These are phyloP conservation scores for Bidens hawaiensis DNA, from an alignment of 140 eudicot genomes.

Conservation along the genomic window DNA sequence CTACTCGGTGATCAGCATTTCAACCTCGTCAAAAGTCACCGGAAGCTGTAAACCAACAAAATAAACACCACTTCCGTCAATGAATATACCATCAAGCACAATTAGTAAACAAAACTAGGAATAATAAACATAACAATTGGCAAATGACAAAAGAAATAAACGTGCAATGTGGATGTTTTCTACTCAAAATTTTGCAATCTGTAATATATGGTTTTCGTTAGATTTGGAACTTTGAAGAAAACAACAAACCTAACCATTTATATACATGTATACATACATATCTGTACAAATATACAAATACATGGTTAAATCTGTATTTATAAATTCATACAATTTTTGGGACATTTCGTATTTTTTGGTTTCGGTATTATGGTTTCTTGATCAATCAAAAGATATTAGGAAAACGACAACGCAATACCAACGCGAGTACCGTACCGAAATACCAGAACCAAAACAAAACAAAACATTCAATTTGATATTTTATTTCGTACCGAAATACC, in stretches of 20 bases:
- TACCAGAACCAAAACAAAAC: too few species aligned
- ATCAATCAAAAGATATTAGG: too few species aligned
- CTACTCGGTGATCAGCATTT: constrained; percentile 42
- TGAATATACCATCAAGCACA: neutral
- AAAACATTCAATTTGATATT: too few species aligned
- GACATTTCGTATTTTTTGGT: too few species aligned
- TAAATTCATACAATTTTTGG: too few species aligned
- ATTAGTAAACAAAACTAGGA: neutral
- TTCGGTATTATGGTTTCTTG: too few species aligned
- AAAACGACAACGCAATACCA: too few species aligned
- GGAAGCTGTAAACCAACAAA: constrained; percentile 28
- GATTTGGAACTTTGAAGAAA: too few species aligned
- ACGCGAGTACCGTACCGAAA: too few species aligned
- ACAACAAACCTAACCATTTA: neutral
- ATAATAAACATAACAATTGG: neutral
- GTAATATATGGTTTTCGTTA: neutral
- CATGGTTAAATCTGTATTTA: neutral
- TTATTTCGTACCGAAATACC: too few species aligned
- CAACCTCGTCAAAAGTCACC: constrained; percentile 22
- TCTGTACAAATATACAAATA: too few species aligned
- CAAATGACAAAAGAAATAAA: neutral
- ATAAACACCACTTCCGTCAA: neutral
- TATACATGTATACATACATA: neutral
- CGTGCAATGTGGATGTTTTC: neutral
- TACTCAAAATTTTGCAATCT: neutral